phyloP scores from a whole-genome alignment of 495 filamentous ascomycete species.

The Penicillium coffeae region DNA sequence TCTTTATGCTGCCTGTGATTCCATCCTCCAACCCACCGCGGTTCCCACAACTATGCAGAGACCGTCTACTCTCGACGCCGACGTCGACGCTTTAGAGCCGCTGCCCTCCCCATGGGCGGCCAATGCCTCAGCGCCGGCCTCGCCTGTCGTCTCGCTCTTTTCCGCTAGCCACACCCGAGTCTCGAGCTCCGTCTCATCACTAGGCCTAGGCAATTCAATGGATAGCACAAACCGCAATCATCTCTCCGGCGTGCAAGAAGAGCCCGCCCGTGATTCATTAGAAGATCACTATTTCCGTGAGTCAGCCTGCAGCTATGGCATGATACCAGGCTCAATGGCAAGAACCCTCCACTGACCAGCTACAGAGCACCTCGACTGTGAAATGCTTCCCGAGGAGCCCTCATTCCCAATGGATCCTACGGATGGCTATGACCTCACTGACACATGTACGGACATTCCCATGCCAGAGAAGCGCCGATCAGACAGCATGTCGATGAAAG shows the following conservation, averaged over 20 bases:
- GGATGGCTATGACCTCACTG: slow-evolving; percentile 59
- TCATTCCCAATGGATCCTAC: slow-evolving; percentile 30
- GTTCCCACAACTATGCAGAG: slow-evolving; percentile 18
- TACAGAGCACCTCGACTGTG: slow-evolving; percentile 40
- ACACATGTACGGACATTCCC: slow-evolving; percentile 57
- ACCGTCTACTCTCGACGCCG: slow-evolving; percentile 18
- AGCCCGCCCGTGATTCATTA: slow-evolving; percentile 39
- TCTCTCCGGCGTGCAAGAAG: slow-evolving; percentile 53
- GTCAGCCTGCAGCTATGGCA: slow-evolving; percentile 19
- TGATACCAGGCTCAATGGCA: too few species aligned
- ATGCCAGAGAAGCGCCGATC: slow-evolving; percentile 61
- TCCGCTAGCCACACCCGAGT: slow-evolving; percentile 40
- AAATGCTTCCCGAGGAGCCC: slow-evolving; percentile 29
- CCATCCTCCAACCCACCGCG: slow-evolving; percentile 10
- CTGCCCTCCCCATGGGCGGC: slow-evolving; percentile 25
- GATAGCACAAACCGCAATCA: slow-evolving; percentile 45
- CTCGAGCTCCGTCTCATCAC: slow-evolving; percentile 59
- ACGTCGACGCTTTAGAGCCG: slow-evolving; percentile 21
- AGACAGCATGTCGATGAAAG: slow-evolving; percentile 59
- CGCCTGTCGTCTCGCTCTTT: slow-evolving; percentile 41
- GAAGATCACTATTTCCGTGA: slow-evolving; percentile 47
- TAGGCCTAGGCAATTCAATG: slow-evolving; percentile 53
- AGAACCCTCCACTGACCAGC: too few species aligned
- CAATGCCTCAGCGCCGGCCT: slow-evolving; percentile 42
- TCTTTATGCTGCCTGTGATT: slow-evolving; percentile 17